A percentile compares a stretch with the other conserved stretches of the same genome.
Conservation (phyloP, 768 basidiomycete genomes). For the Trametes meyenii region DNA sequence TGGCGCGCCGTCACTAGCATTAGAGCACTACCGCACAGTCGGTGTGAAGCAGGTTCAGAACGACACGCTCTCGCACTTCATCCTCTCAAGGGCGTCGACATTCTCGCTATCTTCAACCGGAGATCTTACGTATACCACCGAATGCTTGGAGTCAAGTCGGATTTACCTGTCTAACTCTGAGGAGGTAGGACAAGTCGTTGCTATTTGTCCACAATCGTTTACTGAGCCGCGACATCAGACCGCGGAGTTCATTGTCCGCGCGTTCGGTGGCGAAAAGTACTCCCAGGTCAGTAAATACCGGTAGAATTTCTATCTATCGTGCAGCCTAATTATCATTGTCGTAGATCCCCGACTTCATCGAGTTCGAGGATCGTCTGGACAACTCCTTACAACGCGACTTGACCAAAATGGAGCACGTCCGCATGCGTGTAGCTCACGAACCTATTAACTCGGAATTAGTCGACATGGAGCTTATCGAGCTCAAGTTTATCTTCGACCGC, state of each 20-base stretch:
- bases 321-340: neutral
- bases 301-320: neutral
- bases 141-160: slow-evolving; percentile 79
- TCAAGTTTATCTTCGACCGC: slow-evolving; percentile 82
- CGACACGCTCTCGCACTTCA: slow-evolving; percentile 85
- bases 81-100: slow-evolving; percentile 75
- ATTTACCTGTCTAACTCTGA: slow-evolving; percentile 80
- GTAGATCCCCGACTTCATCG: slow-evolving; percentile 83
- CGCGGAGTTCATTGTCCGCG: slow-evolving; percentile 77
- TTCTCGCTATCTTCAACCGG: slow-evolving; percentile 79
- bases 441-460: slow-evolving; percentile 68
- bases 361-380: slow-evolving; percentile 79
- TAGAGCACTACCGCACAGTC: slow-evolving; percentile 80
- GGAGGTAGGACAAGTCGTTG: slow-evolving; percentile 53
- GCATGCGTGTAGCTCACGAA: slow-evolving; percentile 83
- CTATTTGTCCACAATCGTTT: neutral
- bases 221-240: slow-evolving; percentile 47
- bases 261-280: slow-evolving; percentile 81
- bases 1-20: slow-evolving; percentile 69
- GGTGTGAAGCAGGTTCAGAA: slow-evolving; percentile 85
- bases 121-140: slow-evolving; percentile 73
- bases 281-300: slow-evolving; percentile 59
- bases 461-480: slow-evolving; percentile 81
- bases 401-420: slow-evolving; percentile 80
- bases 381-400: slow-evolving; percentile 85